Percentiles rank a stretch among this genome's conserved stretches.
phyloP scores from a whole-genome alignment of 2,329 filamentous ascomycete species.

The Colletotrichum cereale region DNA sequence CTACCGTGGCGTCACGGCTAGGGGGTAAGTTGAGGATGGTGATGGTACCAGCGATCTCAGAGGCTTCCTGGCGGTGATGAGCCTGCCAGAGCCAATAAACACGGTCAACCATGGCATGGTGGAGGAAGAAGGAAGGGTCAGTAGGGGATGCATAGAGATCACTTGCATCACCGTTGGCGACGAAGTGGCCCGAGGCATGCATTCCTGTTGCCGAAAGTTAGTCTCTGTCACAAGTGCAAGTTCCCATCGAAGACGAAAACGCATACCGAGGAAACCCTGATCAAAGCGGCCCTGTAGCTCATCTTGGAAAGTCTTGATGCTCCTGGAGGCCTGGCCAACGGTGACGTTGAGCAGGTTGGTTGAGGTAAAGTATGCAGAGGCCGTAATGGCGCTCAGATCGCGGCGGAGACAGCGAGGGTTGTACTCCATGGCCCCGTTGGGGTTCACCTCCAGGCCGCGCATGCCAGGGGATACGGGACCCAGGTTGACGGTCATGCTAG shows the following conservation, averaged over 20 bases:
- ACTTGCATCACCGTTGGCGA: slow-evolving; percentile 45
- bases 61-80: slow-evolving; percentile 37
- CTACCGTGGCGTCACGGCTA: slow-evolving; percentile 42
- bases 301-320: slow-evolving; percentile 46
- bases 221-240: not conserved
- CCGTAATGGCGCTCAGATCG: slow-evolving; percentile 45
- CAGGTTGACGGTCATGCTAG: slow-evolving; percentile 46
- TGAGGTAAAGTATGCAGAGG: slow-evolving; percentile 42
- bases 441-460: slow-evolving; percentile 17
- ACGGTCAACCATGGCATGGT: slow-evolving; percentile 46
- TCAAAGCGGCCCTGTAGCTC: slow-evolving; percentile 48
- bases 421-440: slow-evolving; percentile 40
- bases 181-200: slow-evolving; percentile 47
- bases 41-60: slow-evolving; percentile 42
- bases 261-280: slow-evolving; percentile 45
- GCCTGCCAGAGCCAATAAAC: slow-evolving; percentile 48
- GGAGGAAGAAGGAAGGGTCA: slow-evolving; percentile 45
- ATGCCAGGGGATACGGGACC: slow-evolving; percentile 46
- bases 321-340: slow-evolving; percentile 37
- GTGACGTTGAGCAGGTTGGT: slow-evolving; percentile 45
- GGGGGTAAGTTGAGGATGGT: slow-evolving; percentile 43
- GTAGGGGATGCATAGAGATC: slow-evolving; percentile 45
- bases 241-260: slow-evolving; percentile 15
- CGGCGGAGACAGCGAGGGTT: slow-evolving; percentile 50
- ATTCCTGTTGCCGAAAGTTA: not conserved